These are phyloP conservation scores for Acacia pycnantha DNA, from an alignment of 331 rosid genomes.

Conservation along the genomic window DNA sequence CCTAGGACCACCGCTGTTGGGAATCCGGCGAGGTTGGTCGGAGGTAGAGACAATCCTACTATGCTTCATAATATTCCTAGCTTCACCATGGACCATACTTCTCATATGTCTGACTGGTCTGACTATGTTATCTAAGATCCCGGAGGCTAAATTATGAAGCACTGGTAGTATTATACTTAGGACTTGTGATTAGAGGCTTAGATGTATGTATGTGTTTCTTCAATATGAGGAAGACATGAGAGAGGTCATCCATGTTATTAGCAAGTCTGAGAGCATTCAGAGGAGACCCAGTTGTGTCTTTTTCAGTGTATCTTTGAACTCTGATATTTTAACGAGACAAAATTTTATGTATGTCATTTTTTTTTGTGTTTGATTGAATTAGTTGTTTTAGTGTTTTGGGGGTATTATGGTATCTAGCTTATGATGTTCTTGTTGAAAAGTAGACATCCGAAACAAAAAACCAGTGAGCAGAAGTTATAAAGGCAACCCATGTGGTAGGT, in stretches of 20 bases:
- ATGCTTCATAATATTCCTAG: slow-evolving; percentile 79
- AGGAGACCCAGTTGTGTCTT: neutral
- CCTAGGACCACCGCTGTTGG: slow-evolving; percentile 78
- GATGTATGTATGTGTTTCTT: neutral
- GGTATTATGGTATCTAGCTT: neutral
- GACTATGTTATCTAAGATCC: slow-evolving; percentile 76
- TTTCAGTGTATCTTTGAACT: neutral
- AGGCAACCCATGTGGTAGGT: neutral
- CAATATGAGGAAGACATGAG: neutral
- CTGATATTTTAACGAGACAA: neutral
- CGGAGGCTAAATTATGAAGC: slow-evolving; percentile 17
- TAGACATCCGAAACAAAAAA: neutral
- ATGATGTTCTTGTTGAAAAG: neutral
- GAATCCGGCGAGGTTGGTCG: slow-evolving; percentile 82
- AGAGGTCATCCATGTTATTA: neutral
- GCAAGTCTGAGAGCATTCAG: neutral
- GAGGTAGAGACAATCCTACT: slow-evolving; percentile 82
- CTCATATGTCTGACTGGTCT: slow-evolving; percentile 77
- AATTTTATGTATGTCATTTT: no score
- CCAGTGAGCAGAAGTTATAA: neutral
- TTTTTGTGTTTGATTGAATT: neutral
- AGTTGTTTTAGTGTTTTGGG: neutral
- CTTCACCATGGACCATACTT: slow-evolving; percentile 89
- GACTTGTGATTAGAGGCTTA: neutral
- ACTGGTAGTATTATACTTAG: neutral